phyloP scores from a whole-genome alignment of 2,329 filamentous ascomycete species.

The Leptographium procerum region DNA sequence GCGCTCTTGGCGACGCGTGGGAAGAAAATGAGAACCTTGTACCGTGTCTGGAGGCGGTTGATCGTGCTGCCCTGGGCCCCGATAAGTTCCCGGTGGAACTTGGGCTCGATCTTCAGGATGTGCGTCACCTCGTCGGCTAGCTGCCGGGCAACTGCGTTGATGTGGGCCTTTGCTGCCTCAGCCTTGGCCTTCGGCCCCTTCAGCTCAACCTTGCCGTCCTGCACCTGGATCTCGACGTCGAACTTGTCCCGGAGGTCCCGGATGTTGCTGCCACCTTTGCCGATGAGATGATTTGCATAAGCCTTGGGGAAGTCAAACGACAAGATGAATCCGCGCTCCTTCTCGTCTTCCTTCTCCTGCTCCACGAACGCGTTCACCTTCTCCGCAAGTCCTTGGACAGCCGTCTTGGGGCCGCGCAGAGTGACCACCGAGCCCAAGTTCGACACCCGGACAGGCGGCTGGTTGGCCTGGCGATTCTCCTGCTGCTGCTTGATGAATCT shows the following conservation, averaged over 20 bases:
- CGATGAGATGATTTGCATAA: slow-evolving; percentile 75
- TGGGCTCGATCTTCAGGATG: slow-evolving; percentile 78
- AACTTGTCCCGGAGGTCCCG: slow-evolving; percentile 55
- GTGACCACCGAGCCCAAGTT: slow-evolving; percentile 51
- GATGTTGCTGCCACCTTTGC: slow-evolving; percentile 56
- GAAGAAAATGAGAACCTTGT: slow-evolving; percentile 93
- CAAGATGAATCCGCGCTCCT: slow-evolving; percentile 78
- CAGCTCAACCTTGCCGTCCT: slow-evolving; percentile 88
- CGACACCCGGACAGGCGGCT: slow-evolving; percentile 50
- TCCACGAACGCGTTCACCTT: slow-evolving; percentile 73
- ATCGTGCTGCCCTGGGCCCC: slow-evolving; percentile 80
- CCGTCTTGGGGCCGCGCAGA: slow-evolving; percentile 64
- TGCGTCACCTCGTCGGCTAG: slow-evolving; percentile 87
- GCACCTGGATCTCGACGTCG: slow-evolving; percentile 71
- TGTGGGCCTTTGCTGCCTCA: slow-evolving; percentile 73
- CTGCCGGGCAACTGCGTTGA: slow-evolving; percentile 65
- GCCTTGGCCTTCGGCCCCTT: slow-evolving; percentile 95
- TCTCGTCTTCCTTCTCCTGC: slow-evolving; percentile 84
- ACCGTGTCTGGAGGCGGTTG: slow-evolving; percentile 81
- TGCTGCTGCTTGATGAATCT: slow-evolving; percentile 57
- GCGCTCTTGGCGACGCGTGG: slow-evolving; percentile 54
- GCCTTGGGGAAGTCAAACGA: slow-evolving; percentile 92
- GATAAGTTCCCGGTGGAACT: slow-evolving; percentile 90
- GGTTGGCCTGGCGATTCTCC: slow-evolving; percentile 40
- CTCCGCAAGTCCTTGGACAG: slow-evolving; percentile 58